A percentile compares a stretch with the other conserved stretches of the same genome.
These are phyloP conservation scores for Eudorina sp. DNA, from an alignment of 139 green algal species.

Conservation along the genomic window DNA sequence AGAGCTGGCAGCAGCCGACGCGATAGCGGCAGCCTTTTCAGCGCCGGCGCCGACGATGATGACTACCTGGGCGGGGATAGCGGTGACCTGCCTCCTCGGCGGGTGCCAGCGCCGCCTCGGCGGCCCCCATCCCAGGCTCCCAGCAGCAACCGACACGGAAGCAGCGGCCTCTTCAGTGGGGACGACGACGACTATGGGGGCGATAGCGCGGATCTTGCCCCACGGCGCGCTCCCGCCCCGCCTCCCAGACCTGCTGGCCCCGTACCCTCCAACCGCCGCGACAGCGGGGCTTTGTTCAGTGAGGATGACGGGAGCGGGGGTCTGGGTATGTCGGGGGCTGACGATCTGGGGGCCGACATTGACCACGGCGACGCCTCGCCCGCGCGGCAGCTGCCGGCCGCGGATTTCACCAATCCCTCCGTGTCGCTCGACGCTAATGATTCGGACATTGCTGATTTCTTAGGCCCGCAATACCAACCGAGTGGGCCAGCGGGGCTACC, in stretches of 20 bases:
- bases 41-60: not conserved
- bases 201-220: slow-evolving; percentile 2
- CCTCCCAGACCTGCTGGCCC: not conserved
- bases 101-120: not conserved
- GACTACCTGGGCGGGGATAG: not conserved
- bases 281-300: slow-evolving; percentile 11
- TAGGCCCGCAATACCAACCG: not conserved
- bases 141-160: not conserved
- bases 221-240: not conserved
- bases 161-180: slow-evolving; percentile 1
- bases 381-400: not conserved
- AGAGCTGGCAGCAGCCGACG: not conserved
- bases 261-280: not conserved
- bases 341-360: not conserved
- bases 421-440: slow-evolving; percentile 29
- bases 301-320: not conserved
- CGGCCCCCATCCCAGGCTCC: not conserved
- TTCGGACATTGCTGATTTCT: not conserved
- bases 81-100: not conserved
- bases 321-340: not conserved
- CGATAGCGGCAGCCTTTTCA: slow-evolving; percentile 5
- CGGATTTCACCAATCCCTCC: not conserved
- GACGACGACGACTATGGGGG: not conserved
- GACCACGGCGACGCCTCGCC: not conserved
- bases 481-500: not conserved